Evolutionary conservation across 371 early-diverging fungal species (phyloP).

Genomic region (Circinella umbellata): DNA sequence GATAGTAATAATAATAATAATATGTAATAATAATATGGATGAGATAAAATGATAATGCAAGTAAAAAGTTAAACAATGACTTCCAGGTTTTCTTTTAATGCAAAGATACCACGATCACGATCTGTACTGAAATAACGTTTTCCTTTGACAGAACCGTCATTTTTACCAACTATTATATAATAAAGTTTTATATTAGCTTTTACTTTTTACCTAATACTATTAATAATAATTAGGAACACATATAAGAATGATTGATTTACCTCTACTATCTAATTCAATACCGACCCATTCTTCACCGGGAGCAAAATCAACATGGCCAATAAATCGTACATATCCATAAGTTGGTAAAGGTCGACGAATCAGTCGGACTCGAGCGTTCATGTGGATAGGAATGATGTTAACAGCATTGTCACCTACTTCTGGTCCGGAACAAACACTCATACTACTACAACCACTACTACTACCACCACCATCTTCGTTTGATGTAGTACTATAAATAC

Average conservation of each 20-base stretch:
- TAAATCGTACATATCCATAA: slow-evolving; percentile 42
- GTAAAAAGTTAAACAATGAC: slow-evolving; percentile 7
- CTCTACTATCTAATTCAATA: slow-evolving; percentile 46
- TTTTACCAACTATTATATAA: slow-evolving; percentile 41
- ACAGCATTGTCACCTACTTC: neutral
- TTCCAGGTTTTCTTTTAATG: slow-evolving; percentile 32
- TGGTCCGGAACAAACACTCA: neutral
- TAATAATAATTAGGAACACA: too few relatives aligned
- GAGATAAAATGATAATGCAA: too few relatives aligned
- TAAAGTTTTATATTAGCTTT: neutral
- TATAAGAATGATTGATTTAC: slow-evolving; percentile 20
- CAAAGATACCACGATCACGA: slow-evolving; percentile 43
- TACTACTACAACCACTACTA: neutral
- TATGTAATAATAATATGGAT: too few relatives aligned
- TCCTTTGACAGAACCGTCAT: slow-evolving; percentile 42
- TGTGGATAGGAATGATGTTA: neutral
- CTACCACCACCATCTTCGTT: neutral
- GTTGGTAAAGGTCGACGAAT: slow-evolving; percentile 39
- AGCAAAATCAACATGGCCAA: slow-evolving; percentile 38
- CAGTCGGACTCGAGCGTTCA: slow-evolving; percentile 31
- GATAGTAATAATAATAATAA: too few relatives aligned
- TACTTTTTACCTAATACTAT: too few relatives aligned
- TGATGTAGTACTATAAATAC: neutral
- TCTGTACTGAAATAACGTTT: slow-evolving; percentile 45
- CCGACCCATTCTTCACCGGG: slow-evolving; percentile 44